Conservation (phyloP, 2,329 filamentous ascomycete genomes). For the Talaromyces sp. region DNA sequence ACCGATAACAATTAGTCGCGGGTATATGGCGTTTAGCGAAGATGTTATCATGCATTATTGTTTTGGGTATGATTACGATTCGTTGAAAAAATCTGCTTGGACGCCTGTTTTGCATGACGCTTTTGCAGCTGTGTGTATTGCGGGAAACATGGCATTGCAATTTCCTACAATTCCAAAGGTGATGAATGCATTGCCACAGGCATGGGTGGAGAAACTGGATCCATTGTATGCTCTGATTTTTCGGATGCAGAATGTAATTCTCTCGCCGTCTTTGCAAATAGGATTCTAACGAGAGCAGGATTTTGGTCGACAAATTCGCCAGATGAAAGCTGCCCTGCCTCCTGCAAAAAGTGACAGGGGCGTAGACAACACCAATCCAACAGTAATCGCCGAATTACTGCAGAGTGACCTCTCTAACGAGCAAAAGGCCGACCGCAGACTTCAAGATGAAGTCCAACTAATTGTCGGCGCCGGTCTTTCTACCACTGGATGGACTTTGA, state of each 20-base stretch:
- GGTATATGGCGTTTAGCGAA: slow-evolving; percentile 7
- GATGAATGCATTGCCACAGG: slow-evolving; percentile 6
- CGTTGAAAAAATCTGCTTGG: slow-evolving; percentile 3
- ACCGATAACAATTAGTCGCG: slow-evolving; percentile 1
- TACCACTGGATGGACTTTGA: slow-evolving; percentile 22
- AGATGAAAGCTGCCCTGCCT: not conserved
- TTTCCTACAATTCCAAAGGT: slow-evolving; percentile 3
- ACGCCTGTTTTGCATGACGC: slow-evolving; percentile 1
- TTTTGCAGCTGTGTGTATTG: not conserved
- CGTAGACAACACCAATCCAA: not conserved
- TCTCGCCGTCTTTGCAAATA: not conserved
- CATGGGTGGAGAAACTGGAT: slow-evolving; percentile 3
- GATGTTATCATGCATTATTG: slow-evolving; percentile 9
- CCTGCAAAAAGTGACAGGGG: not conserved
- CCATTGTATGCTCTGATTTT: slow-evolving; percentile 4
- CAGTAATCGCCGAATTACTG: not conserved
- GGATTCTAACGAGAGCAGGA: not conserved
- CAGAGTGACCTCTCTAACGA: not conserved
- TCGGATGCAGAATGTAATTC: slow-evolving; percentile 6
- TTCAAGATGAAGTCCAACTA: slow-evolving; percentile 5
- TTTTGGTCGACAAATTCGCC: not conserved
- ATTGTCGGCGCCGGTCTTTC: slow-evolving; percentile 21
- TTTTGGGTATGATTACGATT: slow-evolving; percentile 8
- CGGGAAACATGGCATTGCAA: slow-evolving; percentile 7
- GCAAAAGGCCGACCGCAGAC: not conserved